Base-by-base conservation (phyloP, 345 rosid genomes). In the Euphorbia lathyris region DNA sequence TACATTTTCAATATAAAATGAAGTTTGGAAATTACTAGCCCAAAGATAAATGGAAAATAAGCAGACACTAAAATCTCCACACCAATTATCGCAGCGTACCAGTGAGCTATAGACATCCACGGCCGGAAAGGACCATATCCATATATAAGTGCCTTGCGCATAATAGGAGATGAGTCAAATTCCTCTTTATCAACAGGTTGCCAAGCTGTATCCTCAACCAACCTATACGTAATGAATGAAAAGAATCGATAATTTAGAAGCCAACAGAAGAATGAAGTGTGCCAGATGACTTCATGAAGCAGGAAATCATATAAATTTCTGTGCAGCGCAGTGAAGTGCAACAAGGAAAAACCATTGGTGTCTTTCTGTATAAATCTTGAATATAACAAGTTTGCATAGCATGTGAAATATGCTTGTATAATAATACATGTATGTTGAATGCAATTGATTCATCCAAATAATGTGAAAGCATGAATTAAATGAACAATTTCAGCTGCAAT, bases 101-200 rank as follows among this genome's bases (percentile, higher is more conserved):
- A 91, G 69, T 91, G 97, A 85, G 81, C 96, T 78, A 94, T 88
- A 65, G 98, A 94, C 92, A 94, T 86, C 98, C 90, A 94, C 69
- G 98, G 90, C 64, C 97, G 80, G 67, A 91, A 77, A n/a, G 97
- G 97, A 14, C 97, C 98, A 72, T 91, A 91, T 65, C 92, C 98
- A 64, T 66, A 83, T 36, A 87, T 81, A 64, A 94, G 81, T 53
- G 97, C 90, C 72, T 91, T 91, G 66, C 93, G 87, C 63, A 90
- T 53, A 52, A 69, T 6, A 42, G 96, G 85, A 22, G 88, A 78
- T 63, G 83, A 75, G 53, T 91, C 88, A 72, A 91, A 83, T 81
- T 90, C 96, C 76, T 87, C 87, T 74, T 84, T 80, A 73, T 61
- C 72, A 75, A 94, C 78, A 67, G 99, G 99, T 34, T 86, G 99